phyloP scores from a whole-genome alignment of 2,329 filamentous ascomycete species.

The Ascocoryne sarcoides region DNA sequence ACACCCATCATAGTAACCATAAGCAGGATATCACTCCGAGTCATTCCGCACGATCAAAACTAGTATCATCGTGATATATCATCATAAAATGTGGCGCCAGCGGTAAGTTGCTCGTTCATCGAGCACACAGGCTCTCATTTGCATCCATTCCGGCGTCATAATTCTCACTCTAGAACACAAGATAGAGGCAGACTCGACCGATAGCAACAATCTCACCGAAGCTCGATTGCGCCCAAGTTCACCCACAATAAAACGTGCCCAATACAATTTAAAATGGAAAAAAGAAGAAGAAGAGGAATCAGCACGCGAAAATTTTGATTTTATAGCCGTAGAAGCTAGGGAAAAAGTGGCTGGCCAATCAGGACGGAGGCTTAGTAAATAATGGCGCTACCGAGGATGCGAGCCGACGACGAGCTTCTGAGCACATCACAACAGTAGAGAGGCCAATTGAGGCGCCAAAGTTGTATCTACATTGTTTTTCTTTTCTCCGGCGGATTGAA shows the following conservation, averaged over 20 bases:
- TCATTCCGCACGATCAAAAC: too few relatives aligned
- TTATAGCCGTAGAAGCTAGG: slow-evolving; percentile 4
- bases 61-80: too few relatives aligned
- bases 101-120: slow-evolving; percentile 55
- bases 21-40: too few relatives aligned
- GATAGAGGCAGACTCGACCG: slow-evolving; percentile 63
- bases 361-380: slow-evolving; percentile 18
- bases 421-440: slow-evolving; percentile 11
- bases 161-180: slow-evolving; percentile 53
- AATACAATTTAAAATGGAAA: slow-evolving; percentile 47
- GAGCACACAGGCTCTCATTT: slow-evolving; percentile 45
- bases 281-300: slow-evolving; percentile 25
- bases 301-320: slow-evolving; percentile 16
- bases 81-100: slow-evolving; percentile 69
- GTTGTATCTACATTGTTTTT: slow-evolving; percentile 14
- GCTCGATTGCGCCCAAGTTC: slow-evolving; percentile 43
- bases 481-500: slow-evolving; percentile 33
- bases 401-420: slow-evolving; percentile 12
- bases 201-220: slow-evolving; percentile 34
- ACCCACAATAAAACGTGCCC: slow-evolving; percentile 66
- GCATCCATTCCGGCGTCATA: slow-evolving; percentile 63
- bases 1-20: too few relatives aligned
- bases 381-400: slow-evolving; percentile 9
- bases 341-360: slow-evolving; percentile 15
- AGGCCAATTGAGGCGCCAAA: slow-evolving; percentile 18